These are phyloP conservation scores for Pterulicium gracile DNA, from an alignment of 1,284 basidiomycete genomes.

Conservation along the genomic window DNA sequence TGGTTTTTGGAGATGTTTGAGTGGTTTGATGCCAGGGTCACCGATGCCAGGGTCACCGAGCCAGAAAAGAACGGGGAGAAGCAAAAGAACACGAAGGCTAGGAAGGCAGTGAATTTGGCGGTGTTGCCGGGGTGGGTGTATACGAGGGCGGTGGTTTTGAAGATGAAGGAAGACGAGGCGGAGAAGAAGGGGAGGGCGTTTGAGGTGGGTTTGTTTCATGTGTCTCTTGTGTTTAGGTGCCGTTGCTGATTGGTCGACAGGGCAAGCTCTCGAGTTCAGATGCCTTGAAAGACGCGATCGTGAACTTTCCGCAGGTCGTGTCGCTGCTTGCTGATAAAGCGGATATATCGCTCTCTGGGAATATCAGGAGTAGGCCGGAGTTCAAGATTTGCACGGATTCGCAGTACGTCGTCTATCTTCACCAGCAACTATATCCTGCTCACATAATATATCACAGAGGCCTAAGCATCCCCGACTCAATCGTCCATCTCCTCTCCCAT, in stretches of 20 bases:
- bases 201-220: constrained; percentile 24
- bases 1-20: constrained; percentile 72
- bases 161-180: constrained; percentile 38
- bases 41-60: constrained; percentile 14
- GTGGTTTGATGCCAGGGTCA: constrained; percentile 25
- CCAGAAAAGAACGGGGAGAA: constrained; percentile 16
- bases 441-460: constrained; percentile 19
- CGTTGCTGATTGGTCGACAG: constrained; percentile 17
- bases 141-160: constrained; percentile 63
- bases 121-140: constrained; percentile 76
- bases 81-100: constrained; percentile 13
- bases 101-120: constrained; percentile 32
- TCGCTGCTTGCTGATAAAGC: constrained; percentile 77
- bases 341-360: constrained; percentile 52
- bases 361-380: constrained; percentile 47
- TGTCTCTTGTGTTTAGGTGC: not conserved
- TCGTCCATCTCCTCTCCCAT: constrained; percentile 67
- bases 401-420: constrained; percentile 29
- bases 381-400: constrained; percentile 63
- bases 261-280: constrained; percentile 46
- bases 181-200: not conserved
- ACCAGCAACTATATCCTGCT: constrained; percentile 4
- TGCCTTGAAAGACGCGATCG: constrained; percentile 63
- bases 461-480: constrained; percentile 28
- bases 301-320: constrained; percentile 71